phyloP scores from a whole-genome alignment of 2,329 filamentous ascomycete genomes.

The Pseudogymnoascus sp. region DNA sequence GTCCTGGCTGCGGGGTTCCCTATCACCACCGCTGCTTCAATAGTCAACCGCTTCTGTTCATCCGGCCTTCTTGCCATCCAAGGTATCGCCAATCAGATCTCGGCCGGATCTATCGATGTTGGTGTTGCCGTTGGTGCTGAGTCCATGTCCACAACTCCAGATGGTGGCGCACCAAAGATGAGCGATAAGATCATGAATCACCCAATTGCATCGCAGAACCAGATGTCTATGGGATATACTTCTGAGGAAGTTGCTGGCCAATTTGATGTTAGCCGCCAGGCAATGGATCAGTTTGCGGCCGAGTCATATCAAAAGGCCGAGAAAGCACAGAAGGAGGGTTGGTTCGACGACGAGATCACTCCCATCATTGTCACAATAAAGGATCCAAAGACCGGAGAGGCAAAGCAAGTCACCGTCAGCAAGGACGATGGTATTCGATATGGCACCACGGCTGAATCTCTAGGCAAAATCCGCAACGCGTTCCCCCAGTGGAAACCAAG shows the following conservation, averaged over 20 bases:
- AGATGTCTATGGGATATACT: slow-evolving; percentile 89
- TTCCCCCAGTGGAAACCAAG: slow-evolving; percentile 89
- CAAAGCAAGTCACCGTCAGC: slow-evolving; percentile 71
- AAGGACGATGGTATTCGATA: slow-evolving; percentile 82
- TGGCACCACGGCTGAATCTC: slow-evolving; percentile 78
- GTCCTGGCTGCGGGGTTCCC: slow-evolving; percentile 86
- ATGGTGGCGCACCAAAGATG: slow-evolving; percentile 80
- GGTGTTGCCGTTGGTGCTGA: slow-evolving; percentile 93
- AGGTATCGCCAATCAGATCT: slow-evolving; percentile 89
- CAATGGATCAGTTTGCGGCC: slow-evolving; percentile 84
- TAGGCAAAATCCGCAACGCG: slow-evolving; percentile 82
- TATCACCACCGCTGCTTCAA: slow-evolving; percentile 70
- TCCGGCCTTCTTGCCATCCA: slow-evolving; percentile 86
- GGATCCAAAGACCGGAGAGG: slow-evolving; percentile 79
- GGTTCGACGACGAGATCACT: slow-evolving; percentile 84
- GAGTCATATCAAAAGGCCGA: slow-evolving; percentile 80
- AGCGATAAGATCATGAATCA: slow-evolving; percentile 73
- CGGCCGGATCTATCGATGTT: slow-evolving; percentile 83
- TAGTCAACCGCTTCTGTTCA: slow-evolving; percentile 88
- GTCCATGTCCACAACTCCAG: slow-evolving; percentile 79
- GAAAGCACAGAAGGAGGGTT: slow-evolving; percentile 74
- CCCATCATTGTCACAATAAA: slow-evolving; percentile 78
- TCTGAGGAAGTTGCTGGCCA: slow-evolving; percentile 92
- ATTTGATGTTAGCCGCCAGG: slow-evolving; percentile 60
- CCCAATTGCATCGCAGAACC: slow-evolving; percentile 81